Percentiles rank a stretch among this genome's conserved stretches.
phyloP scores from a whole-genome alignment of 2,329 filamentous ascomycete genomes.

The Neospermospora avenae region DNA sequence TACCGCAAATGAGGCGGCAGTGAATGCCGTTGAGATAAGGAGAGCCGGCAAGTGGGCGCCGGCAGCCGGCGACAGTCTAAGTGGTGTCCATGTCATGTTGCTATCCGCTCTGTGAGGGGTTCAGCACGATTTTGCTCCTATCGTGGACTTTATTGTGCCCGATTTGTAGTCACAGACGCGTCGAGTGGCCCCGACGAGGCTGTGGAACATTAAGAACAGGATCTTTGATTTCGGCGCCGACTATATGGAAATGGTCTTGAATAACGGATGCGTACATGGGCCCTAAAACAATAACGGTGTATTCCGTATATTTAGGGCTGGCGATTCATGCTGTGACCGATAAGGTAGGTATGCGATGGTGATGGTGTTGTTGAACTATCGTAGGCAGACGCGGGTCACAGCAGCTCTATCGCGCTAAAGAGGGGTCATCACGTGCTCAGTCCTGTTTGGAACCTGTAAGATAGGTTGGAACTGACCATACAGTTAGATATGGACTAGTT shows the following conservation, averaged over 20 bases:
- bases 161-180: neutral
- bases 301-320: neutral
- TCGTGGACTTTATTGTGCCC: constrained; percentile 1
- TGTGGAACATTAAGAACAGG: constrained; percentile 13
- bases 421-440: neutral
- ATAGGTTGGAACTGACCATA: too few relatives aligned
- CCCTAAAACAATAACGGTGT: constrained; percentile 4
- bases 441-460: too few relatives aligned
- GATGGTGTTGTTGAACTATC: neutral
- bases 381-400: neutral
- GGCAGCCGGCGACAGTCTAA: constrained; percentile 20
- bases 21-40: constrained; percentile 58
- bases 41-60: constrained; percentile 51
- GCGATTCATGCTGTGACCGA: constrained; percentile 9
- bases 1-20: constrained; percentile 56
- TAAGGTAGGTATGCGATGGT: constrained; percentile 15
- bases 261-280: constrained; percentile 12
- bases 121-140: neutral
- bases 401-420: neutral
- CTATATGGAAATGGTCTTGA: constrained; percentile 7
- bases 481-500: too few relatives aligned
- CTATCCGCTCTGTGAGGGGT: constrained; percentile 1
- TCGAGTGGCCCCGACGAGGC: constrained; percentile 15
- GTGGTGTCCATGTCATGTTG: constrained; percentile 30
- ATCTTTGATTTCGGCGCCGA: neutral